Base-by-base conservation (phyloP, 1,284 basidiomycete genomes). In the Ustilago loliicola region DNA sequence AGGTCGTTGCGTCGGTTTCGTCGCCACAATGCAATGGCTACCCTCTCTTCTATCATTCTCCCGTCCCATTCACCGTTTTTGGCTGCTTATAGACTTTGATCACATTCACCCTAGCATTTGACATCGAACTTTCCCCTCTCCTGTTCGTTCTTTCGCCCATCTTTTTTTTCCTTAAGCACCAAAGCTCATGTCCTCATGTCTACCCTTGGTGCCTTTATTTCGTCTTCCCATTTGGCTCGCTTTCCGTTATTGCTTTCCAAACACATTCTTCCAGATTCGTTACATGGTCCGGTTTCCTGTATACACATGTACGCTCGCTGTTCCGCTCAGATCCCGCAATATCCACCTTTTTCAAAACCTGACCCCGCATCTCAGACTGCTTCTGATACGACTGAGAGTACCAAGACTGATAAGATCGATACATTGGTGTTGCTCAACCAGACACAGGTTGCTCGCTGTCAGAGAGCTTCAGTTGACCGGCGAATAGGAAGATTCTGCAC, bases 221-320 rank as follows among this genome's bases (percentile, higher is more conserved):
- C 13, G 25, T 47, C 21, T n/a, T 23, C 15, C 27, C 29, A 42
- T 30, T 21, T 6, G 3, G n/a, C 57, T 45, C 42, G 25, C 21
- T 47, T 45, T 21, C 42, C n/a, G 42, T 50, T 45, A 15, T 32
- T 27, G 7, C 15, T 3, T 9, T 38, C 25, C 32, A 55, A 32
- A 69, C 66, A 60, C 61, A 51, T 40, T 29, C 21, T 29, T 40
- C 32, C 42, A 57, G 66, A 50, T 56, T 60, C 53, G 52, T 34
- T 54, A 60, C 67, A 61, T 64, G 57, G 52, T 62, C 47, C 57
- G 40, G 53, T 53, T 23, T 42, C 45, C 60, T 70, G 61, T 70
- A 64, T 36, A 64, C 61, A 70, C 58, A 30, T 70, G 57, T 64
- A 65, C 58, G 51, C 51, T 63, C 54, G 51, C 58, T 47, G 32